Conservation (phyloP, 805 yeast genomes). For the Saccharomycopsis fibuligera region DNA sequence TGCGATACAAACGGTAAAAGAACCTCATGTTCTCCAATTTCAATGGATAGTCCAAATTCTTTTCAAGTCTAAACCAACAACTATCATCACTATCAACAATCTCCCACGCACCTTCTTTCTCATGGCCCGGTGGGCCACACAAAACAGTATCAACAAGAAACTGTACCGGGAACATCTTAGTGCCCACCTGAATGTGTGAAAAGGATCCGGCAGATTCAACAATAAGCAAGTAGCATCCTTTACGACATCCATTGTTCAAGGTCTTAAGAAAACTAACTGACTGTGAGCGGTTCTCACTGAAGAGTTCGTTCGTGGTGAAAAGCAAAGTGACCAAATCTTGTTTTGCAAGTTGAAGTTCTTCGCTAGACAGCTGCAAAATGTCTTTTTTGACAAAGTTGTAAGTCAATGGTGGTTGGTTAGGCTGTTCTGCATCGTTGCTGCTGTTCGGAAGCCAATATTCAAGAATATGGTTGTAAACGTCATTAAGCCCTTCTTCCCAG, state of each 20-base stretch:
- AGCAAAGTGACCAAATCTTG: slow-evolving; percentile 58
- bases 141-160: slow-evolving; percentile 70
- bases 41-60: slow-evolving; percentile 50
- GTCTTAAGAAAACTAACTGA: slow-evolving; percentile 54
- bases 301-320: slow-evolving; percentile 85
- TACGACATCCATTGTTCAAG: slow-evolving; percentile 42
- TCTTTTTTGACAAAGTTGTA: slow-evolving; percentile 33
- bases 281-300: slow-evolving; percentile 56
- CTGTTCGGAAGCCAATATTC: slow-evolving; percentile 41
- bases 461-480: slow-evolving; percentile 38
- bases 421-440: slow-evolving; percentile 26
- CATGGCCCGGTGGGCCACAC: slow-evolving; percentile 34
- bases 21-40: slow-evolving; percentile 85
- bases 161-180: slow-evolving; percentile 75
- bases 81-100: slow-evolving; percentile 62
- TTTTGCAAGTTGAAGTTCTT: slow-evolving; percentile 25
- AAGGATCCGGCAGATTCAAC: slow-evolving; percentile 89
- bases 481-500: slow-evolving; percentile 53
- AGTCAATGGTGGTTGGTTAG: too few species aligned
- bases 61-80: slow-evolving; percentile 67
- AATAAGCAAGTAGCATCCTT: slow-evolving; percentile 57
- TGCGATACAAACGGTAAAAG: slow-evolving; percentile 68
- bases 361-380: slow-evolving; percentile 29
- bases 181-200: slow-evolving; percentile 71
- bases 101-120: slow-evolving; percentile 55